Evolutionary conservation across 495 filamentous ascomycete genomes (phyloP), one percentile per base, ranked within the genome.

Genomic region (Daldinia childiae): DNA sequence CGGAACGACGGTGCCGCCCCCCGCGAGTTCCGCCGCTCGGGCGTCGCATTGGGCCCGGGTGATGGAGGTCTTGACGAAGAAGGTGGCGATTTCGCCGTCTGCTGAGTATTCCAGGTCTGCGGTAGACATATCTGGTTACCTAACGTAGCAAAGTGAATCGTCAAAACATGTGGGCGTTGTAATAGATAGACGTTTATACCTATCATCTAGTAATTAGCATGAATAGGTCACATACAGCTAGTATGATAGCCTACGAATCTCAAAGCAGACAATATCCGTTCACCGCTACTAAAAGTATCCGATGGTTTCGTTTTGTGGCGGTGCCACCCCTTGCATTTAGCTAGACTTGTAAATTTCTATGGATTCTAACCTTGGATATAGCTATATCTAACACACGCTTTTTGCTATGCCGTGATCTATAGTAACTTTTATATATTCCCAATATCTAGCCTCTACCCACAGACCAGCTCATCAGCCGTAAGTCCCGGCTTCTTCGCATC

Each of bases 391-490:
- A 48, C 19, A 21, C 11, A 21, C 43, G 19, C 17, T 12, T 24
- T 12, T 0, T 24, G 19, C 8, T 4, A 48, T 48, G 43, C 43
- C 19, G 58, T 39, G 52, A 41, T 51, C 17, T 38, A 38, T 45
- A 21, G 60, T 64, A 62, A 75, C 68, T 69, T 15, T 17, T 11
- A 29, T 11, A 29, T 17, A 17, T 29, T 27, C 26, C 21, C 14
- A 60, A 39, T 56, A 4, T 24, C n/a, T 38, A 50, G 3, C 27
- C 12, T 45, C 60, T 71, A 78, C 34, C 74, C 72, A 45, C 67
- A 72, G 30, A 82, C 76, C 27, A 80, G 63, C 66, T 76, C 73
- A 38, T 75, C 73, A 27, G 45, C 63, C 62, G 62, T 55, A 27
- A 61, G 54, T 29, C 26, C 57, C 24, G 64, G 66, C 27, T 43